Conservation (phyloP, 805 yeast genomes). For the Candida awuae region DNA sequence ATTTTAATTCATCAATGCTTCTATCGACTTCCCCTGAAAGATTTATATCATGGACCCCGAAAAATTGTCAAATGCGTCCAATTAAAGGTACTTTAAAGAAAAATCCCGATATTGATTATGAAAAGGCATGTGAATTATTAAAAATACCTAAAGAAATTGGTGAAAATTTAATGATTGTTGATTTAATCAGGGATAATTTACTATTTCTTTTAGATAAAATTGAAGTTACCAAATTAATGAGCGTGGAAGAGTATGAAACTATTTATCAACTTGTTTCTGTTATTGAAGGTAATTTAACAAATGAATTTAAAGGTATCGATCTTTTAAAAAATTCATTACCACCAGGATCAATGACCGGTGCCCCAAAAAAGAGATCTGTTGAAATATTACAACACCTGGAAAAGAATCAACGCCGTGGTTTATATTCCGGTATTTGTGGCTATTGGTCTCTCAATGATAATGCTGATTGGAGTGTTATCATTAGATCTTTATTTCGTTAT, state of each 20-base stretch:
- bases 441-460: slow-evolving; percentile 85
- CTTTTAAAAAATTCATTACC: slow-evolving; percentile 74
- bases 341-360: slow-evolving; percentile 99
- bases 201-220: slow-evolving; percentile 60
- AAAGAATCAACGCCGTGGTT: slow-evolving; percentile 55
- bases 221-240: slow-evolving; percentile 70
- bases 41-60: slow-evolving; percentile 68
- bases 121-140: slow-evolving; percentile 54
- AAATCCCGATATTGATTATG: slow-evolving; percentile 42
- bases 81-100: slow-evolving; percentile 93
- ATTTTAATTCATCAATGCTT: slow-evolving; percentile 54
- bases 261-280: slow-evolving; percentile 91
- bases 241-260: slow-evolving; percentile 84
- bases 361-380: slow-evolving; percentile 91
- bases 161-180: slow-evolving; percentile 95
- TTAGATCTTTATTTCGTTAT: slow-evolving; percentile 73
- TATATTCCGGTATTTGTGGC: slow-evolving; percentile 92
- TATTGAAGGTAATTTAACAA: slow-evolving; percentile 53
- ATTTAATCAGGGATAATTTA: slow-evolving; percentile 86
- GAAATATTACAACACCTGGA: slow-evolving; percentile 65
- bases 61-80: slow-evolving; percentile 74
- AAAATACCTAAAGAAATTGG: slow-evolving; percentile 89
- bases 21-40: slow-evolving; percentile 93
- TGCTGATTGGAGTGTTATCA: slow-evolving; percentile 95
- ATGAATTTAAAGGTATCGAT: slow-evolving; percentile 61